Percentiles rank a stretch among this genome's conserved stretches.
These are phyloP conservation scores for Paecilomyces sp. DNA, from an alignment of 2,329 filamentous ascomycete genomes.

Conservation along the genomic window DNA sequence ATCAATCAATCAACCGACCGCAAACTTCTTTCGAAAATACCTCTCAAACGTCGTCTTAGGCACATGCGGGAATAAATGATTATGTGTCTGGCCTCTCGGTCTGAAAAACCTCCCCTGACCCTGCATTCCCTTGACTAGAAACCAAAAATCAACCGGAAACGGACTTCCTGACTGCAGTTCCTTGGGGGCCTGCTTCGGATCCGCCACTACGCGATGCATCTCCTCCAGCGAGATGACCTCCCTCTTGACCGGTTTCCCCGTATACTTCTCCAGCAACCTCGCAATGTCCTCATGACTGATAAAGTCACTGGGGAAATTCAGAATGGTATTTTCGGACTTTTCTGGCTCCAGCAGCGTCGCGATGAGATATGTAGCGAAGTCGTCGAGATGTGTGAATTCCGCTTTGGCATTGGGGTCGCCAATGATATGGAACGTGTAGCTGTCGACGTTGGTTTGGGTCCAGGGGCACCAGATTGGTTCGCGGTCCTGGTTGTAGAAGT, in stretches of 20 bases:
- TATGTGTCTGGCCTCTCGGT: slow-evolving; percentile 12
- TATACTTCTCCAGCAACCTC: slow-evolving; percentile 11
- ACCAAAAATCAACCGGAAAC: slow-evolving; percentile 19
- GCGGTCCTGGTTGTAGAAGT: slow-evolving; percentile 22
- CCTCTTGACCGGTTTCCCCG: slow-evolving; percentile 9
- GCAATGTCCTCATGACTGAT: slow-evolving; percentile 16
- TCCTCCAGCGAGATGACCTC: slow-evolving; percentile 6
- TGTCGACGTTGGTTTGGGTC: slow-evolving; percentile 11
- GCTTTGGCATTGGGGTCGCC: slow-evolving; percentile 14
- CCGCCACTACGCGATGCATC: slow-evolving; percentile 11
- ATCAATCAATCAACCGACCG: background rate
- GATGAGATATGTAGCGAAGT: slow-evolving; percentile 19
- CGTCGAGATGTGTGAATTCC: slow-evolving; percentile 17
- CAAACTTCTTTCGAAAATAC: slow-evolving; percentile 6
- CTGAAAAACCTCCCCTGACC: slow-evolving; percentile 13
- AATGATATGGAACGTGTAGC: slow-evolving; percentile 16
- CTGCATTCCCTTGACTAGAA: slow-evolving; percentile 16
- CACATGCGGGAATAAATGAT: slow-evolving; percentile 8
- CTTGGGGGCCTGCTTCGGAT: slow-evolving; percentile 7
- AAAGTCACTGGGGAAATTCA: slow-evolving; percentile 18
- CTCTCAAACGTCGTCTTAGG: slow-evolving; percentile 3
- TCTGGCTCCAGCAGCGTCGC: slow-evolving; percentile 15
- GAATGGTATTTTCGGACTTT: slow-evolving; percentile 12
- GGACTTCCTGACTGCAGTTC: slow-evolving; percentile 8
- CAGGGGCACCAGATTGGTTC: slow-evolving; percentile 20